Evolutionary conservation across 2,329 filamentous ascomycete genomes (phyloP).

Genomic region (Aspergillus aculeatus): DNA sequence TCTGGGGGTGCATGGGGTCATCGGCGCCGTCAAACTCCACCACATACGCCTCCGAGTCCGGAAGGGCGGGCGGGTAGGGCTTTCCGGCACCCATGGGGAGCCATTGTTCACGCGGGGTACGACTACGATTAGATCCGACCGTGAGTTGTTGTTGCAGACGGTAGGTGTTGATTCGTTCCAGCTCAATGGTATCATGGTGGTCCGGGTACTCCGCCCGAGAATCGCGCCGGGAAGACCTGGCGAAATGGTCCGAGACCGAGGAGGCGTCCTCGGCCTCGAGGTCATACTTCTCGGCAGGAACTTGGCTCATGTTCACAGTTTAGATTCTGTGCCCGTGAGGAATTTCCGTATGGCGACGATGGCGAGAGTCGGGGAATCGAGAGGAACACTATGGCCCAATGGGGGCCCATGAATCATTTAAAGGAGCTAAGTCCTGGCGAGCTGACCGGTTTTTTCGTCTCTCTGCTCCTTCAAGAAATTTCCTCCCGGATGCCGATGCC

Average conservation of each 20-base stretch:
- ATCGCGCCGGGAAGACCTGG: neutral
- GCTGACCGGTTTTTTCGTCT: neutral
- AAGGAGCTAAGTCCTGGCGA: neutral
- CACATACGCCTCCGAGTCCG: slow-evolving; percentile 52
- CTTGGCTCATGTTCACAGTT: neutral
- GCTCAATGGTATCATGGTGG: slow-evolving; percentile 10
- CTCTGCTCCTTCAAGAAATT: neutral
- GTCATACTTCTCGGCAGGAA: neutral
- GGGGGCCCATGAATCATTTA: neutral
- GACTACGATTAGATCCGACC: slow-evolving; percentile 18
- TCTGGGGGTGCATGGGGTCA: slow-evolving; percentile 53
- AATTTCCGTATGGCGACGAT: neutral
- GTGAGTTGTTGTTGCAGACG: slow-evolving; percentile 20
- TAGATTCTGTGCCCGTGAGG: neutral
- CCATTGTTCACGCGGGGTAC: slow-evolving; percentile 18
- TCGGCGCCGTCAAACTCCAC: slow-evolving; percentile 54
- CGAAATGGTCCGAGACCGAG: neutral
- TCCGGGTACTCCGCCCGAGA: neutral
- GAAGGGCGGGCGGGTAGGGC: slow-evolving; percentile 49
- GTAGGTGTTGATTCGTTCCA: slow-evolving; percentile 20
- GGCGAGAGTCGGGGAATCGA: neutral
- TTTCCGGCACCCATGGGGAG: slow-evolving; percentile 38
- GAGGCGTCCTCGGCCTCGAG: neutral
- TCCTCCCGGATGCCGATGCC: neutral
- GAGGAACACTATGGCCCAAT: neutral